Percentiles rank a stretch among this genome's conserved stretches.
These are phyloP conservation scores for Pythium diclinum DNA, from an alignment of 352 stramenopile species.

Conservation along the genomic window DNA sequence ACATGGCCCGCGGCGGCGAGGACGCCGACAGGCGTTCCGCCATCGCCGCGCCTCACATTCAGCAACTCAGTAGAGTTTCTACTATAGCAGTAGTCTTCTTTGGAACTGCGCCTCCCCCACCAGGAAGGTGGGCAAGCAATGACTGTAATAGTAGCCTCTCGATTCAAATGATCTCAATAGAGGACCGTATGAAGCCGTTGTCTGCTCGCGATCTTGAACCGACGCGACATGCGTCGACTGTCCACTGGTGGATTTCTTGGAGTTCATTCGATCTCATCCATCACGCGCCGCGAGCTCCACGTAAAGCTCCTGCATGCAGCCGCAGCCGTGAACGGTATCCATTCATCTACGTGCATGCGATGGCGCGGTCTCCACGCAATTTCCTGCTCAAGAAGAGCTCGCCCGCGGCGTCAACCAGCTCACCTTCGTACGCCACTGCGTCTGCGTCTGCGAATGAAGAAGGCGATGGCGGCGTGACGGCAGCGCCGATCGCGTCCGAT, in stretches of 20 bases:
- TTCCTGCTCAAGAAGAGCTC: conserved; percentile 20
- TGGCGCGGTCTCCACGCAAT: conserved; percentile 14
- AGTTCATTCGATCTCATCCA: background rate
- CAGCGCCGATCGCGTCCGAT: background rate
- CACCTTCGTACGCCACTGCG: conserved; percentile 7
- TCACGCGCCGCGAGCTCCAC: background rate
- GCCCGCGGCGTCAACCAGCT: background rate
- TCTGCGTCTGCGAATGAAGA: background rate
- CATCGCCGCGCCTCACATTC: too few relatives aligned
- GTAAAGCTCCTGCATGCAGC: background rate
- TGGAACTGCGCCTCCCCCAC: too few relatives aligned
- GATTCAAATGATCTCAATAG: conserved; percentile 11
- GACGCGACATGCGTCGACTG: background rate
- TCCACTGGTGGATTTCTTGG: background rate
- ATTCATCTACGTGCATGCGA: background rate
- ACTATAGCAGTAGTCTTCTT: too few relatives aligned
- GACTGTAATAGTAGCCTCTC: conserved; percentile 9
- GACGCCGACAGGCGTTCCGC: too few relatives aligned
- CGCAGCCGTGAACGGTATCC: background rate
- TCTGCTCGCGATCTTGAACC: background rate
- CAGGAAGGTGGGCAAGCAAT: too few relatives aligned
- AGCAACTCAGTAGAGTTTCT: too few relatives aligned
- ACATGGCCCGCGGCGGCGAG: too few relatives aligned
- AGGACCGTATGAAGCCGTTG: background rate
- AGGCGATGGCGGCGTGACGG: background rate